phyloP scores from a whole-genome alignment of 192 early-diverging fungal species.

The Polychytrium aggregatum region DNA sequence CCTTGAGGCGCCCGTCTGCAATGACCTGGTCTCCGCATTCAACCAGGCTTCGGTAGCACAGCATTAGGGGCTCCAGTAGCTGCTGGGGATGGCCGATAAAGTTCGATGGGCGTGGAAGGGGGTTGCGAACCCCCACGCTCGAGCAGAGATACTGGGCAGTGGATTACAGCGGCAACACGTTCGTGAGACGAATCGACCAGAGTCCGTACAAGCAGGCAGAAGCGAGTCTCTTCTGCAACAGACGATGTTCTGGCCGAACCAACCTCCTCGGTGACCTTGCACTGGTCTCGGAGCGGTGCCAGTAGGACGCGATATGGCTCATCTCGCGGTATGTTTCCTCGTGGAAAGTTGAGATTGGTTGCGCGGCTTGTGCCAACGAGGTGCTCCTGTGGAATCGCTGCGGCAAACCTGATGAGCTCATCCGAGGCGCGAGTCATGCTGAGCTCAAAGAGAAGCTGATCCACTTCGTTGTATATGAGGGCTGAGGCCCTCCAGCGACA shows the following conservation, averaged over 20 bases:
- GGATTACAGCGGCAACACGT: too few species aligned
- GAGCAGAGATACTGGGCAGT: constrained; percentile 10
- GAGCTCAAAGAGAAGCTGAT: constrained; percentile 21
- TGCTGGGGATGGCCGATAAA: constrained; percentile 10
- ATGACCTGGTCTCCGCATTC: constrained; percentile 10
- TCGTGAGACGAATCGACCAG: too few species aligned
- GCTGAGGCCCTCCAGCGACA: constrained; percentile 20
- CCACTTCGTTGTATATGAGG: constrained; percentile 19
- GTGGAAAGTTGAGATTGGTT: constrained; percentile 14
- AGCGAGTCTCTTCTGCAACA: too few species aligned
- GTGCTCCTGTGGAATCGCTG: constrained; percentile 6
- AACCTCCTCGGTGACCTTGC: constrained; percentile 19
- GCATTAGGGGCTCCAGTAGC: constrained; percentile 14
- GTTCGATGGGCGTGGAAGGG: constrained; percentile 12
- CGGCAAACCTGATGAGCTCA: constrained; percentile 4
- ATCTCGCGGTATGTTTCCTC: constrained; percentile 17
- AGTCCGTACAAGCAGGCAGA: too few species aligned
- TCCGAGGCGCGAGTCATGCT: constrained; percentile 7
- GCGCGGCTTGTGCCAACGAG: constrained; percentile 11
- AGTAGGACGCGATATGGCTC: constrained; percentile 18
- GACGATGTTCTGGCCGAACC: too few species aligned
- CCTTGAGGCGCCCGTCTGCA: constrained; percentile 15
- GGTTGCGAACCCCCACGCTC: constrained; percentile 11
- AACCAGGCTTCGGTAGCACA: constrained; percentile 13
- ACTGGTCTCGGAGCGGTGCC: constrained; percentile 11